Percentiles rank a stretch among this genome's conserved stretches.
phyloP scores from a whole-genome alignment of 768 basidiomycete species.

The Russula ochroleuca region DNA sequence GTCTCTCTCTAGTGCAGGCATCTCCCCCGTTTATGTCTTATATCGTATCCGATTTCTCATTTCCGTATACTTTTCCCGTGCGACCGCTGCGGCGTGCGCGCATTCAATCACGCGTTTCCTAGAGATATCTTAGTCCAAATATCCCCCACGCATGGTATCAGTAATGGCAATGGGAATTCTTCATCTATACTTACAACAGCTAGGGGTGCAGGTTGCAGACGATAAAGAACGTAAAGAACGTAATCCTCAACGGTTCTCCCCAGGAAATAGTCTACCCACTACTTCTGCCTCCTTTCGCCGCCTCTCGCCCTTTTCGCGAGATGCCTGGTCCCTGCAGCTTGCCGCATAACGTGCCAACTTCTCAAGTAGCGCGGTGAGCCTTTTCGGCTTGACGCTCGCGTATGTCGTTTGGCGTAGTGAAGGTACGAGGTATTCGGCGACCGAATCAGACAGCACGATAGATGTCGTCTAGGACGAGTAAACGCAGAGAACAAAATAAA shows the following conservation, averaged over 20 bases:
- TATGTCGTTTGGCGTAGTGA: slow-evolving; percentile 65
- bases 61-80: slow-evolving; percentile 18
- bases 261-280: slow-evolving; percentile 68
- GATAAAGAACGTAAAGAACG: background rate
- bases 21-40: slow-evolving; percentile 19
- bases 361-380: slow-evolving; percentile 68
- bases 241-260: slow-evolving; percentile 50
- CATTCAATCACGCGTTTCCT: slow-evolving; percentile 22
- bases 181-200: slow-evolving; percentile 15
- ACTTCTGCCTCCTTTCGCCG: slow-evolving; percentile 75
- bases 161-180: slow-evolving; percentile 24
- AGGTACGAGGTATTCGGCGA: slow-evolving; percentile 77
- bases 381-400: slow-evolving; percentile 60
- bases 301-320: slow-evolving; percentile 64
- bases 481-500: background rate
- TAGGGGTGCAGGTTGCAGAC: background rate
- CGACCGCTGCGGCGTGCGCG: slow-evolving; percentile 16
- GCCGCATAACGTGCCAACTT: slow-evolving; percentile 70
- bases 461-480: slow-evolving; percentile 52
- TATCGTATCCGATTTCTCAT: slow-evolving; percentile 26
- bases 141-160: slow-evolving; percentile 20
- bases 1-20: slow-evolving; percentile 21
- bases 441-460: slow-evolving; percentile 65
- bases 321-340: slow-evolving; percentile 52
- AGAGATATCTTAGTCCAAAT: slow-evolving; percentile 27